phyloP scores from a whole-genome alignment of 768 basidiomycete species.

The Dendrothele bispora region DNA sequence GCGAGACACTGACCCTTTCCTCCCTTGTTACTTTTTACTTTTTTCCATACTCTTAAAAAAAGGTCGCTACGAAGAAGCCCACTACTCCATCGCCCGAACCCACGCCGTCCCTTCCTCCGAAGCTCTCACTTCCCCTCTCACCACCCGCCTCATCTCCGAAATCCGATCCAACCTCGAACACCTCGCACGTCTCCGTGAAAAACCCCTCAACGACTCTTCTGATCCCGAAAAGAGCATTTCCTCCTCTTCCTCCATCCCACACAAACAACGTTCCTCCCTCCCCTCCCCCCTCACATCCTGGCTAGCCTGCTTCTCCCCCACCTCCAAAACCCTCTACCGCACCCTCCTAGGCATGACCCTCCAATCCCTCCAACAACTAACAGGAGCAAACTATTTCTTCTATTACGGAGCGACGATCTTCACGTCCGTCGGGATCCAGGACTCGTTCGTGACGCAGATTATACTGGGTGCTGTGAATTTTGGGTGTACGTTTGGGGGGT shows the following conservation, averaged over 20 bases:
- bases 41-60: slow-evolving; percentile 52
- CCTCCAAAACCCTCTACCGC: slow-evolving; percentile 61
- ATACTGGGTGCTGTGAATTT: slow-evolving; percentile 78
- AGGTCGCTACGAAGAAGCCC: slow-evolving; percentile 48
- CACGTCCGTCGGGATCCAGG: slow-evolving; percentile 61
- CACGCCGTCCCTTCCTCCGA: slow-evolving; percentile 46
- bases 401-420: slow-evolving; percentile 70
- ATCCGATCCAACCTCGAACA: slow-evolving; percentile 53
- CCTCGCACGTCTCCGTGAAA: too few relatives aligned
- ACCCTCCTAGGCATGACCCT: slow-evolving; percentile 64
- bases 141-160: slow-evolving; percentile 52
- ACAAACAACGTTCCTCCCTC: too few relatives aligned
- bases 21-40: slow-evolving; percentile 2
- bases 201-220: too few relatives aligned
- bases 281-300: slow-evolving; percentile 41
- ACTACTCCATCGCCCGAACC: slow-evolving; percentile 42
- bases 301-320: slow-evolving; percentile 64
- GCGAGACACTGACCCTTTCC: too few relatives aligned
- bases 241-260: too few relatives aligned
- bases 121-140: slow-evolving; percentile 38
- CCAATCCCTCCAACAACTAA: slow-evolving; percentile 73
- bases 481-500: slow-evolving; percentile 66
- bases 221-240: too few relatives aligned
- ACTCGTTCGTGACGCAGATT: slow-evolving; percentile 72
- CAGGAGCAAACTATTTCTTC: slow-evolving; percentile 70